A percentile compares a stretch with the other conserved stretches of the same genome.
Evolutionary conservation across 495 filamentous ascomycete genomes (phyloP).

Genomic region (Penicillium malachiteum): DNA sequence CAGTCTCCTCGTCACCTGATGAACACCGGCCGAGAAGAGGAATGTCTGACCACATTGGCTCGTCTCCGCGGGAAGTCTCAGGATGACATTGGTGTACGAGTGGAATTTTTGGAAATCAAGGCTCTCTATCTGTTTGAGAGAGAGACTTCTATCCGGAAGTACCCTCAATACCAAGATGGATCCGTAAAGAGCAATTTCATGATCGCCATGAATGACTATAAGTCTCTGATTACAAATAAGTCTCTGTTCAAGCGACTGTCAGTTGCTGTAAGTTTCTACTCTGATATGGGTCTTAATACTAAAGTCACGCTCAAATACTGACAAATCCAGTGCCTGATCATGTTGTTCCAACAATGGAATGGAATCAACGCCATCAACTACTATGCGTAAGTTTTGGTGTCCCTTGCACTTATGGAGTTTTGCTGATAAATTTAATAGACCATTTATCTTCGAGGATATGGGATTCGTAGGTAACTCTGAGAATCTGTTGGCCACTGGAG

Average conservation of each 20-base stretch:
- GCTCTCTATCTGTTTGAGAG: conserved; percentile 74
- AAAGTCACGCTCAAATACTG: not conserved
- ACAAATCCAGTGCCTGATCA: conserved; percentile 27
- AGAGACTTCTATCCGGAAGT: conserved; percentile 56
- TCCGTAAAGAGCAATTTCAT: conserved; percentile 30
- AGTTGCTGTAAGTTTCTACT: conserved; percentile 28
- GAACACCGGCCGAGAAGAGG: conserved; percentile 17
- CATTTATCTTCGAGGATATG: conserved; percentile 39
- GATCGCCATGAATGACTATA: conserved; percentile 28
- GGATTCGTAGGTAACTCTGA: conserved; percentile 47
- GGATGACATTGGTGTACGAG: conserved; percentile 64
- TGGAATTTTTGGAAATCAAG: conserved; percentile 82
- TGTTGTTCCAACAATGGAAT: conserved; percentile 61
- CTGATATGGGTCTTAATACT: not conserved
- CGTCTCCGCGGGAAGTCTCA: conserved; percentile 56
- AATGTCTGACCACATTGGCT: conserved; percentile 52
- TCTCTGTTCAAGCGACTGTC: conserved; percentile 37
- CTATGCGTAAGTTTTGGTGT: conserved; percentile 24
- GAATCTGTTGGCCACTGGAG: conserved; percentile 64
- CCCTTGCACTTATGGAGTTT: not conserved
- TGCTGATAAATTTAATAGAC: conserved; percentile 8
- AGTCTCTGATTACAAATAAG: conserved; percentile 31
- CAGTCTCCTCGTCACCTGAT: conserved; percentile 78
- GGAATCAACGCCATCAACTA: conserved; percentile 48
- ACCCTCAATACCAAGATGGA: conserved; percentile 30